phyloP scores from a whole-genome alignment of 2,329 filamentous ascomycete species.

The Monascus ruber region DNA sequence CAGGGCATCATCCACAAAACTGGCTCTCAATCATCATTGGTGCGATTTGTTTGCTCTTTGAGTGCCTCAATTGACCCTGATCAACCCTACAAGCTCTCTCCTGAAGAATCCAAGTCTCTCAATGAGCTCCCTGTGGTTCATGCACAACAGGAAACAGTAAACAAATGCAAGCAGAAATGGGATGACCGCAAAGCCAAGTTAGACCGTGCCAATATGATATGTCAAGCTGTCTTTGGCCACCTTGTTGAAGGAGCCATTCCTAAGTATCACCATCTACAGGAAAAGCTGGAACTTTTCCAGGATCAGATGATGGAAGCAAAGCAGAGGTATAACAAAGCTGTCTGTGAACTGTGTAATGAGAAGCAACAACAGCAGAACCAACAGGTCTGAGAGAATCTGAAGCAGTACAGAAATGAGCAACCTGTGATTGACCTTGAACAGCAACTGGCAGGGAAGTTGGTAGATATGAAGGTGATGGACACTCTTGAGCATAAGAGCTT shows the following conservation, averaged over 20 bases:
- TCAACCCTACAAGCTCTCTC: conserved; percentile 10
- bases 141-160: conserved; percentile 9
- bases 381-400: conserved; percentile 13
- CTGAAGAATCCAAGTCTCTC: conserved; percentile 10
- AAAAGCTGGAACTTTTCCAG: no score
- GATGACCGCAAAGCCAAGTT: conserved; percentile 6
- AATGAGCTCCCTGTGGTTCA: conserved; percentile 11
- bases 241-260: no score
- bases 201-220: neutral
- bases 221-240: no score
- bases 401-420: conserved; percentile 17
- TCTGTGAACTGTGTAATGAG: conserved; percentile 9
- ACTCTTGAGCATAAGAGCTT: conserved; percentile 3
- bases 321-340: conserved; percentile 5
- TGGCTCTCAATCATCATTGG: conserved; percentile 10
- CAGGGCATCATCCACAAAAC: conserved; percentile 10
- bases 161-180: conserved; percentile 7
- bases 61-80: conserved; percentile 12
- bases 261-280: no score
- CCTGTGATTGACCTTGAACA: conserved; percentile 15
- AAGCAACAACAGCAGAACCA: conserved; percentile 10
- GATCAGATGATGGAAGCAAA: conserved; percentile 4
- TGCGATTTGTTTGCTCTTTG: conserved; percentile 11
- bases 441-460: conserved; percentile 13
- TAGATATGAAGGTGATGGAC: conserved; percentile 13